Conservation (phyloP, 164 flowering plant species). For the Warburgia ugandensis region DNA sequence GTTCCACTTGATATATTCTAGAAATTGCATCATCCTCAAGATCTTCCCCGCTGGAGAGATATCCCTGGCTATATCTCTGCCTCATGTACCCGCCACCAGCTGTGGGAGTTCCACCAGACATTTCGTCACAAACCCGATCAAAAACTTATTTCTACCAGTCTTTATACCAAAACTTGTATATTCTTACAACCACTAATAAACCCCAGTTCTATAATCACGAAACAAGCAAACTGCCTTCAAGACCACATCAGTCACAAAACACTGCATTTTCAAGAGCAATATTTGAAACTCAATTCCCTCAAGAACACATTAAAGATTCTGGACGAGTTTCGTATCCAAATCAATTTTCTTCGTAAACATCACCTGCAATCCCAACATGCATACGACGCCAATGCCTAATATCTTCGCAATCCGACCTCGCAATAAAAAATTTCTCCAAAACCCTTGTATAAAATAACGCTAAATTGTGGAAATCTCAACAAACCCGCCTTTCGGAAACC, state of each 20-base stretch:
- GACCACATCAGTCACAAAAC: constrained; percentile 14
- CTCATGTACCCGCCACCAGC: constrained; percentile 49
- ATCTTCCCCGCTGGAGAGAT: constrained; percentile 10
- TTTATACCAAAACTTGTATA: not conserved
- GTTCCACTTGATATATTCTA: constrained; percentile 3
- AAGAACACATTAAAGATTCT: no score
- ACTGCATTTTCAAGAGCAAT: constrained; percentile 19
- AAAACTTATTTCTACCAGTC: no score
- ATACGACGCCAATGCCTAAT: constrained; percentile 11
- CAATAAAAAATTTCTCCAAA: constrained; percentile 5
- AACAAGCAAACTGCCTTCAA: constrained; percentile 2
- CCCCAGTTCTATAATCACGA: not conserved
- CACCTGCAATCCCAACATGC: constrained; percentile 2
- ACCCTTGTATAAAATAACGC: constrained; percentile 6
- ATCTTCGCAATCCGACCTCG: constrained; percentile 21
- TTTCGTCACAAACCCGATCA: constrained; percentile 10
- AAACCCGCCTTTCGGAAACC: not conserved
- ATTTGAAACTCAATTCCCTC: constrained; percentile 8
- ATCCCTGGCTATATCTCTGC: constrained; percentile 82
- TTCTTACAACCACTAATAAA: not conserved
- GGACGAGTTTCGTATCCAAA: no score
- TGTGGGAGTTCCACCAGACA: constrained; percentile 80
- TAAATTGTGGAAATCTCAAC: constrained; percentile 4
- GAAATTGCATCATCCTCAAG: constrained; percentile 8
- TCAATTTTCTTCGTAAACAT: constrained; percentile 13